These are phyloP conservation scores for Lactarius trivialis DNA, from an alignment of 768 basidiomycete species.

Conservation along the genomic window DNA sequence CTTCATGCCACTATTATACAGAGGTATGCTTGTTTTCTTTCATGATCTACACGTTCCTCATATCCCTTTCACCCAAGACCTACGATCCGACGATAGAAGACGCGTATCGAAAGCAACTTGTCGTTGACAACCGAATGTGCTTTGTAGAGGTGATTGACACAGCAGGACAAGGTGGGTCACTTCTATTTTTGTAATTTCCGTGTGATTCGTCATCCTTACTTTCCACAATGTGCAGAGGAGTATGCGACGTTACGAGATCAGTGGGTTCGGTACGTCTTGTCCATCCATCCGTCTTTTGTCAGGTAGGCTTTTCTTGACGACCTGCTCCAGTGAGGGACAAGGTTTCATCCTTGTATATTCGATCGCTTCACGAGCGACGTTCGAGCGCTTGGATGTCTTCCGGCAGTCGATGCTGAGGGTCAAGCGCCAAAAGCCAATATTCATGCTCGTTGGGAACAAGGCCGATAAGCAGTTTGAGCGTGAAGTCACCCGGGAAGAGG, in stretches of 20 bases:
- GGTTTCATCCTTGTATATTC: conserved; percentile 98
- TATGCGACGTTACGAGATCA: conserved; percentile 95
- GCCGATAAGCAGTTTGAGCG: conserved; percentile 87
- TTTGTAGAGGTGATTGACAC: conserved; percentile 97
- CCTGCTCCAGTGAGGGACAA: conserved; percentile 73
- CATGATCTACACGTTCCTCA: conserved; percentile 17
- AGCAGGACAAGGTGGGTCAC: conserved; percentile 82
- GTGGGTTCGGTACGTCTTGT: conserved; percentile 80
- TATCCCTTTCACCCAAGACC: conserved; percentile 44
- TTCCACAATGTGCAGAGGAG: conserved; percentile 59
- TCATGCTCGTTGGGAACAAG: conserved; percentile 96
- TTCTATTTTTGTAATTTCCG: conserved; percentile 1
- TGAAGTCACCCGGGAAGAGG: conserved; percentile 89
- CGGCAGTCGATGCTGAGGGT: conserved; percentile 86
- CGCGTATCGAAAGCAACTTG: conserved; percentile 90
- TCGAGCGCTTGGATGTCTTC: conserved; percentile 85
- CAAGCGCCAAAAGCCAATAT: conserved; percentile 77
- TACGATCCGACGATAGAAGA: conserved; percentile 99
- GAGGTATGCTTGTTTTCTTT: conserved; percentile 42
- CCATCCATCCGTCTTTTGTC: conserved; percentile 5
- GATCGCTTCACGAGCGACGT: conserved; percentile 88
- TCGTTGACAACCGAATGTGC: conserved; percentile 93
- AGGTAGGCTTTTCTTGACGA: conserved; percentile 16
- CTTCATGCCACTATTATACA: conserved; percentile 29
- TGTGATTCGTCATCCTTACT: conserved; percentile 21